Base-by-base conservation (phyloP, 2,329 filamentous ascomycete genomes). In the Diaporthe vaccinii region DNA sequence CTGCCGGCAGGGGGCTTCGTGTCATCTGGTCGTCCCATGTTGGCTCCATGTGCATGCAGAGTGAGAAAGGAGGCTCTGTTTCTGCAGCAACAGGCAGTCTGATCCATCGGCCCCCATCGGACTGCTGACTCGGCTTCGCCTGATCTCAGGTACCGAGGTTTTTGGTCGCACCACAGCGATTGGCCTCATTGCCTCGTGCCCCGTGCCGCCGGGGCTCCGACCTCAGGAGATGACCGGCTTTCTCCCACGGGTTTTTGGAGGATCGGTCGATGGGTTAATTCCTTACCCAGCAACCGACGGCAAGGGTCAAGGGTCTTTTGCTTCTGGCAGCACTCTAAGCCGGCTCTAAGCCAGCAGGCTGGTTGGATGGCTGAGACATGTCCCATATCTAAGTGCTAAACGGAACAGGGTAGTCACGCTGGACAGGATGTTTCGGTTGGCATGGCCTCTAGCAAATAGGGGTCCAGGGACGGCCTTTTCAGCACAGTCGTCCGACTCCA, bases 41-140 rank as follows among this genome's bases (percentile, higher is more conserved):
- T 69, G 69, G 39, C 59, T 57, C 68, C 39, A 36, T 67, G 70
- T 69, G 20, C 46, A 71, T 71, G 65, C 67, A 74, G 72, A 74
- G 28, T 44, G 53, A 4, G 53, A 31, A 41, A 65, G 41, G 65
- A 58, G 25, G 62, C 41, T 69, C 39, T 71, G 75, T 76, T 76
- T 76, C 75, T 76, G 75, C 72, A 72, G 75, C 75, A 76, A 76
- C 75, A 71, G 58, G 41, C 41, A 69, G 57, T 20, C 39, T 58
- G 46, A 46, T 68, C 46, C 65, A 68, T 44, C 28, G 46, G 57
- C 46, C 71, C 28, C 59, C 58, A 73, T 41, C 46, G 51, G 46
- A 31, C 46, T 53, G 44, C 57, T 73, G 58, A 65, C 58, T 65
- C 57, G 49, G 58, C 31, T 59, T 61, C 69, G 58, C 55, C 39